Evolutionary conservation across 495 filamentous ascomycete genomes (phyloP).

Genomic region (Neurospora tetrasperma): DNA sequence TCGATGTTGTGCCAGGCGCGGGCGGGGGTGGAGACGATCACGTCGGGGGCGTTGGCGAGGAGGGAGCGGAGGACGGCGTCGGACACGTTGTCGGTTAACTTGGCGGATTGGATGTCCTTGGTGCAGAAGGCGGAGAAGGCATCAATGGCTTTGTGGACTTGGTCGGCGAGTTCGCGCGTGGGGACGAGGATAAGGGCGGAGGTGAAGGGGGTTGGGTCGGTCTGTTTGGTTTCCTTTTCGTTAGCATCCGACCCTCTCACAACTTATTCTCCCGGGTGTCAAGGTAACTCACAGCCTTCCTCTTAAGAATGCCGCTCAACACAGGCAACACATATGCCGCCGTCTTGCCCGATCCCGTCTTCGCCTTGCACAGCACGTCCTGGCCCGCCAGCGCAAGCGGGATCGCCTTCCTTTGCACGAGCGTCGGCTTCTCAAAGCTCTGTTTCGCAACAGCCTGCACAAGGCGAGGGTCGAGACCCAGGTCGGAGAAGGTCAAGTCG

Average conservation of each 20-base stretch:
- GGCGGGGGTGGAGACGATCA: conserved; percentile 82
- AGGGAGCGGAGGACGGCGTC: conserved; percentile 77
- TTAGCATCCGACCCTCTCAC: not conserved
- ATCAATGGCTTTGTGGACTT: conserved; percentile 67
- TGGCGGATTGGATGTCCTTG: conserved; percentile 69
- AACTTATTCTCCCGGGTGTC: not conserved
- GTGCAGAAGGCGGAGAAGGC: conserved; percentile 70
- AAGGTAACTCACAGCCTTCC: conserved; percentile 51
- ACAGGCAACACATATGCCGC: conserved; percentile 93
- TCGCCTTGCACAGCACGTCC: conserved; percentile 83
- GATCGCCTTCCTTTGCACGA: conserved; percentile 77
- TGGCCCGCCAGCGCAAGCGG: conserved; percentile 83
- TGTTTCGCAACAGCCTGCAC: conserved; percentile 78
- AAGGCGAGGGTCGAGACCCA: conserved; percentile 74
- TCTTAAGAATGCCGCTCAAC: conserved; percentile 66
- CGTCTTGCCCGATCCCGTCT: conserved; percentile 92
- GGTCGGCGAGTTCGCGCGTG: conserved; percentile 84
- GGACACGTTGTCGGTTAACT: conserved; percentile 79
- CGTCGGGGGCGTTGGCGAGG: conserved; percentile 77
- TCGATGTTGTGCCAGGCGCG: conserved; percentile 63
- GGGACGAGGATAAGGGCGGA: conserved; percentile 82
- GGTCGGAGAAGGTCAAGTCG: conserved; percentile 38
- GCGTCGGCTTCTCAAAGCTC: conserved; percentile 73
- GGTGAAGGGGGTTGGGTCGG: conserved; percentile 27
- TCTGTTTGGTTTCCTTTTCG: conserved; percentile 13